Base-by-base conservation (phyloP, 441 rosid genomes). In the Gossypium schwendimanii region DNA sequence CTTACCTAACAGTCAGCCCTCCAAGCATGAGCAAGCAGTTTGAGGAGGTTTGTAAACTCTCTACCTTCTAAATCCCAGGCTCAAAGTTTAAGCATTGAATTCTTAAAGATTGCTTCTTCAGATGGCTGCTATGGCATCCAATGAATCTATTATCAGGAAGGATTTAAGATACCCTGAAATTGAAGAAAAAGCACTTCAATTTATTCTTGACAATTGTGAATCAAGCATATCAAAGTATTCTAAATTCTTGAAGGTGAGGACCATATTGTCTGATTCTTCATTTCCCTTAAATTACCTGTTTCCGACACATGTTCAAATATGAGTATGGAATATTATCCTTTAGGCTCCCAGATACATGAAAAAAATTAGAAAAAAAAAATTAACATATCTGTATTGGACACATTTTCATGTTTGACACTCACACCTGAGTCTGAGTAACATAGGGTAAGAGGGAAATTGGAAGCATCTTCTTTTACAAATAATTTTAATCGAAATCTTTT, bases 121-220 rank as follows among this genome's bases (percentile, higher is more conserved):
- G 98, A 85, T 92, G 94, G 98, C 96, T 10, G 88, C 91, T 39
- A 91, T 97, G 8, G 96, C 98, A 74, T 92, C 99, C 28, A 91
- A 88, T 74, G 87, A 85, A 73, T 79, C 84, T 75, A 76, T 79
- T 61, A 69, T 78, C 8, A 87, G 81, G 72, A 92, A 87, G 73
- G 88, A 87, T 73, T 59, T 82, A 64, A 84, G 76, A 26, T 91
- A 83, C 80, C 90, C 93, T 0, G 91, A 89, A 75, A 78, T 94
- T 6, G 96, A 92, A 80, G 97, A 92, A 81, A 72, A 79, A 55
- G 90, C 96, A 60, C 68, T 92, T 58, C 97, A 91, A 77, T 91
- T 84, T 81, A 76, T 94, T 70, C 79, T 94, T 52, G 96, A 91
- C 63, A 82, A 86, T 54, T 94, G 98, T 11, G 99, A 94, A 80